Base-by-base conservation (phyloP, 2,329 filamentous ascomycete genomes). In the Alternaria arborescens region DNA sequence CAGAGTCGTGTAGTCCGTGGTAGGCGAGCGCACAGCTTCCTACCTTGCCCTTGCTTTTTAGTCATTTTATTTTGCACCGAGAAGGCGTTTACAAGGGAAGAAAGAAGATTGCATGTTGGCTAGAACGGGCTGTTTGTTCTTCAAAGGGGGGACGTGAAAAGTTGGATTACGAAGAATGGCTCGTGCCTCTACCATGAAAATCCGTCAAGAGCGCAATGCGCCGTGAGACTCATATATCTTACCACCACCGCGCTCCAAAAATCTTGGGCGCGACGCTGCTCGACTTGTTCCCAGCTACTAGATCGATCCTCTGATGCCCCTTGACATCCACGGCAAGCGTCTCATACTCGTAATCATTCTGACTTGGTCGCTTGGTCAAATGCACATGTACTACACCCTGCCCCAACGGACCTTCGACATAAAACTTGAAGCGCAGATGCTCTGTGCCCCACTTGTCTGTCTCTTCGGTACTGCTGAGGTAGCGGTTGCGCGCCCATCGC, bases 391-490 rank as follows among this genome's bases (percentile, higher is more conserved):
- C 93, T 0, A 89, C 83, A 14, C 94, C 94, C 26, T 86, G 86
- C 55, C 90, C 91, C 34, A 86, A 81, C 3, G 91, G 89, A 0
- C 94, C 94, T 75, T 94, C 89, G 40, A 97, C 89, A 87, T 91
- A 74, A 77, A 97, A 97, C 69, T 93, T 89, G 86, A 97, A 93
- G 65, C 88, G 82, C 64, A 97, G 77, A 77, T 97, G 93, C 64
- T 96, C 89, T 20, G 88, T 89, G 5, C 94, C 94, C 62, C 88
- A 84, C 11, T 85, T 81, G 74, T 97, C 94, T 7, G 86, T 92
- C 62, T 87, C 87, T 22, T 87, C 81, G 0, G 85, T 88, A 1
- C 90, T 90, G 70, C 85, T 83, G 66, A 89, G 84, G 20, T 82
- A 83, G 59, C 87, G 79, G 60, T 87, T 87, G 56, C 86, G 79